Base-by-base conservation (phyloP, 2,329 filamentous ascomycete species). In the Botryotinia narcissicola region DNA sequence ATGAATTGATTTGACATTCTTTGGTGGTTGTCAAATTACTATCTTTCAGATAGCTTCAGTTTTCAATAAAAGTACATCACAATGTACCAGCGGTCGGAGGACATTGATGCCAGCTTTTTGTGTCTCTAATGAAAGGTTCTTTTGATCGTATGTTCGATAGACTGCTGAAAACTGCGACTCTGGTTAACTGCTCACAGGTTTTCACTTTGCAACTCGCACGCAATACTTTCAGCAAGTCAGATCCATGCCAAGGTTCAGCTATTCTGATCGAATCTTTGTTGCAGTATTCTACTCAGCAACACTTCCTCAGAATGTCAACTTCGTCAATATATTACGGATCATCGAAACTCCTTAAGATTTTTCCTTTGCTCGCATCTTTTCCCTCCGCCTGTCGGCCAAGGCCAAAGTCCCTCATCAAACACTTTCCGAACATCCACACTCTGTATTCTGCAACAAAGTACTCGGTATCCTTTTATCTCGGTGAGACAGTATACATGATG, bases 281-380 rank as follows among this genome's bases (percentile, higher is more conserved):
- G 48, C 25, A 16, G 12, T n/a, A 16, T 29, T n/a, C 25, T n/a
- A 14, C 25, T n/a, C 48, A 16, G 3, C 25, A 14, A 54, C 48
- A 54, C 25, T n/a, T 54, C 25, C 12, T n/a, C 48, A 4, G 5
- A 16, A 54, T 25, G 4, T 29, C 25, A 18, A 29, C 6, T 29
- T 29, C 6, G 5, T 14, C 25, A 54, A 54, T n/a, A 1, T 18
- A 54, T 54, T 6, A n/a, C 6, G 5, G 1, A 29, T 29, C 14
- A 16, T 3, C 2, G 3, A 2, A 29, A 16, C 12, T 29, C 2
- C 5, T 54, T 5, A 18, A 54, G 5, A 54, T 16, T 6, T 0
- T 29, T 54, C n/a, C 51, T 5, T 54, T n/a, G 0, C 14, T 29
- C 51, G 5, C 12, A 29, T 18, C 25, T 29, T 8, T 29, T 8